Percentiles rank a stretch among this genome's conserved stretches.
Conservation (phyloP, 1,284 basidiomycete genomes). For the Pseudomicrostroma phylloplanum region DNA sequence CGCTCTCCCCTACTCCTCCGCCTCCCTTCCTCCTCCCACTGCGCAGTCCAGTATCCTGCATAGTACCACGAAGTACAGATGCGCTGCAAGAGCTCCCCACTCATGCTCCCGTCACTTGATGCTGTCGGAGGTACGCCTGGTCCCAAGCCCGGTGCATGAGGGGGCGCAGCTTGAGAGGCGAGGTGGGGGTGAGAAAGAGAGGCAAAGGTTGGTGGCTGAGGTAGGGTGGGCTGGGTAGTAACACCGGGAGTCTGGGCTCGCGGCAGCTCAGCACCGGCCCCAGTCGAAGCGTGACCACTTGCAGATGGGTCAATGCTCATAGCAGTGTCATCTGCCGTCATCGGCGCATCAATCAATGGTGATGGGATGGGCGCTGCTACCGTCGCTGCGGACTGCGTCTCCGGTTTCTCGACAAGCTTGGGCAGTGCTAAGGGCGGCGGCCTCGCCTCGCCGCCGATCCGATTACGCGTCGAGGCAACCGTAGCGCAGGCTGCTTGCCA, state of each 20-base stretch:
- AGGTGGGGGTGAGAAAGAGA: not conserved
- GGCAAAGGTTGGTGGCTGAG: not conserved
- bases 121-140: not conserved
- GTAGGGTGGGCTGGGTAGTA: not conserved
- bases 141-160: not conserved
- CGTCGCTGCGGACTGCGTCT: no score
- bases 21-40: not conserved
- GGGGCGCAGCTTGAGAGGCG: not conserved
- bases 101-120: not conserved
- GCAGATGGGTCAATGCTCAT: no score
- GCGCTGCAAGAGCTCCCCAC: slow-evolving; percentile 10
- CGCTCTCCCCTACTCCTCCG: no score
- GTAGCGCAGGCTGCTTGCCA: slow-evolving; percentile 14
- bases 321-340: no score
- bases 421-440: no score
- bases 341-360: no score
- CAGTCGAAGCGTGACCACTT: no score
- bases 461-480: slow-evolving; percentile 12
- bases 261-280: no score
- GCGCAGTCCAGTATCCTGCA: slow-evolving; percentile 17
- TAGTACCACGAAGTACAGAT: slow-evolving; percentile 17
- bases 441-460: slow-evolving; percentile 3
- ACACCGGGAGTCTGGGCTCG: no score
- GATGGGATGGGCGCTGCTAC: no score
- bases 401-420: no score